Evolutionary conservation across 2,329 filamentous ascomycete genomes (phyloP).

Genomic region (Botryotinia calthae): DNA sequence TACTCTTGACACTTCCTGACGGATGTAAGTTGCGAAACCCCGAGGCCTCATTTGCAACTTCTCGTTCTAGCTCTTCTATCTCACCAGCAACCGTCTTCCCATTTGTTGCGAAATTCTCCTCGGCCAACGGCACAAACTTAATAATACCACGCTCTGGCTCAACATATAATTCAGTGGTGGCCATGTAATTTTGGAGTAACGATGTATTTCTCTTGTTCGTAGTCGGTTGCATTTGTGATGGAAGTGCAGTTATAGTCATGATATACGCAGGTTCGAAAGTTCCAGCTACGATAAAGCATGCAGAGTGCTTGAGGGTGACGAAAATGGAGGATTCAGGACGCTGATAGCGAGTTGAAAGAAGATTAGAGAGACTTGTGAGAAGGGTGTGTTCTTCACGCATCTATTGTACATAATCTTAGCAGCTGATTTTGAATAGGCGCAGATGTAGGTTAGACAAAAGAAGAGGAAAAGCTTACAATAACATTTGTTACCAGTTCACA

Average conservation of each 20-base stretch:
- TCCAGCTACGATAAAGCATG: conserved; percentile 71
- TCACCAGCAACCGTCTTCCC: conserved; percentile 68
- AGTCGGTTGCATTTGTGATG: conserved; percentile 64
- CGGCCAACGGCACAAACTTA: conserved; percentile 65
- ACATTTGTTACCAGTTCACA: conserved; percentile 64
- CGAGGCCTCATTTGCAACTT: conserved; percentile 21
- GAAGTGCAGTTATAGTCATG: conserved; percentile 69
- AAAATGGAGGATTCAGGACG: conserved; percentile 71
- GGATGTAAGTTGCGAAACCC: conserved; percentile 27
- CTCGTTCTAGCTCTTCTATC: conserved; percentile 52
- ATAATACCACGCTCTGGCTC: conserved; percentile 65
- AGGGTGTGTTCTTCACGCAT: conserved; percentile 74
- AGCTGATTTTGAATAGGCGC: conserved; percentile 26
- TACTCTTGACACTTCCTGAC: conserved; percentile 30
- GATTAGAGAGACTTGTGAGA: conserved; percentile 69
- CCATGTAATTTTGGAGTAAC: conserved; percentile 74
- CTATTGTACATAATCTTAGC: conserved; percentile 43
- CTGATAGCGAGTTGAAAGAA: conserved; percentile 72
- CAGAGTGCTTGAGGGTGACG: conserved; percentile 72
- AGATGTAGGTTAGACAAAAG: neutral
- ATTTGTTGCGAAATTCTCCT: conserved; percentile 69
- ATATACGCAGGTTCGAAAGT: conserved; percentile 78
- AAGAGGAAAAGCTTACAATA: conserved; percentile 47
- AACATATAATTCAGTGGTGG: conserved; percentile 64
- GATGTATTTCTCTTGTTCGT: conserved; percentile 79